phyloP scores from a whole-genome alignment of 352 stramenopile species.

The Phytophthora litchii region DNA sequence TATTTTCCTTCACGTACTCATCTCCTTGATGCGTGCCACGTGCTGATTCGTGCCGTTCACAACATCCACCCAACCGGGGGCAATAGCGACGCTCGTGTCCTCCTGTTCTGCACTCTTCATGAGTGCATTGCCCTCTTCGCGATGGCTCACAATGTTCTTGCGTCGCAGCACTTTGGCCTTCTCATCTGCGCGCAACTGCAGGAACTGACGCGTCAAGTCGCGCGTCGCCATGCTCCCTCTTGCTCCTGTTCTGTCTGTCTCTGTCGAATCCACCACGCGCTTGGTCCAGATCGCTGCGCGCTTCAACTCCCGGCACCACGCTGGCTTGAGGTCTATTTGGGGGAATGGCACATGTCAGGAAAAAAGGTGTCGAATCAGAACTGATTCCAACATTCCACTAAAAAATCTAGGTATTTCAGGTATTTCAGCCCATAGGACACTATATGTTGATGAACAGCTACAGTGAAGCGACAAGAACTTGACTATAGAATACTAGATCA shows the following conservation, averaged over 20 bases:
- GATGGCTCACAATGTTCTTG: conserved; percentile 83
- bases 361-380: no score
- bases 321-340: no score
- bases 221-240: conserved; percentile 68
- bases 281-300: conserved; percentile 2
- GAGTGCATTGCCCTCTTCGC: conserved; percentile 71
- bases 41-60: conserved; percentile 84
- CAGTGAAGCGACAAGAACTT: no score
- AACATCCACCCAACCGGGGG: conserved; percentile 80
- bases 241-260: neutral
- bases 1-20: conserved; percentile 61
- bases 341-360: no score
- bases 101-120: conserved; percentile 61
- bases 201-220: conserved; percentile 75
- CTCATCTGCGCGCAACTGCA: conserved; percentile 73
- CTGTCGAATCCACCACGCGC: neutral
- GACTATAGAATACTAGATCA: no score
- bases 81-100: conserved; percentile 41
- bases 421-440: no score
- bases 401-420: no score
- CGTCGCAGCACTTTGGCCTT: conserved; percentile 86
- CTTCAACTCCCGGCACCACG: no score
- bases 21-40: conserved; percentile 77
- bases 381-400: no score
- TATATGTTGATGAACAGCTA: no score